Base-by-base conservation (phyloP, 2,329 filamentous ascomycete genomes). In the Pseudocercospora fuligena region DNA sequence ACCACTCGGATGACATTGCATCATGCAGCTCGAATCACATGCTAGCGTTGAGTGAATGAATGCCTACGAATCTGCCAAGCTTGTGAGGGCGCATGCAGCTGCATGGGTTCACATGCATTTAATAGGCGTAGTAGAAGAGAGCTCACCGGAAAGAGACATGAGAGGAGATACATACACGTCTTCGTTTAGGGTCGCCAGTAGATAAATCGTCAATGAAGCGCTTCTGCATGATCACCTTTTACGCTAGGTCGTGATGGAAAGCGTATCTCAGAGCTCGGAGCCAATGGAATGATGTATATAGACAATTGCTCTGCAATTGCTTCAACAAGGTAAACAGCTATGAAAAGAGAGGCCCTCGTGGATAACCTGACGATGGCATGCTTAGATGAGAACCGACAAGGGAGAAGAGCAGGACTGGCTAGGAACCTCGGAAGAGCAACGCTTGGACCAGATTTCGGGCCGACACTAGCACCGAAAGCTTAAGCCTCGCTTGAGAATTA, bases 401-500 rank as follows among this genome's bases (percentile, higher is more conserved):
- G 5, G 14, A n/a, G 36, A 40, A 6, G 2, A 40, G 14, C 36
- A n/a, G 14, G 14, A 43, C 5, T 11, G 3, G 8, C 16, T 16
- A 19, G 40, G 40, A 43, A n/a, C n/a, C n/a, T n/a, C n/a, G n/a
- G n/a, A 19, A 5, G 8, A 16, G 16, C 2, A 5, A 5, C 16
- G 40, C 40, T 43, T n/a, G 47, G 47, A 27, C 21, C 47, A 27
- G 7, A 1, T 27, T 53, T 53, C 47, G 47, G 47, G 19, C 21
- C 47, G 47, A 25, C 5, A 14, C 21, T 27, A 25, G 47, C 9
- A 2, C 40, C 16, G 16, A 40, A 43, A 43, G 40, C 40, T 43
- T 16, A 43, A 43, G 40, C 40, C 16, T 43, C 16, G 40, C 40
- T n/a, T 11, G 25, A 58, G 56, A 58, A 58, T 58, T 58, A 58